Percentiles rank a stretch among this genome's conserved stretches.
Conservation (phyloP, 371 early-diverging fungal species). For the Actinomortierella ambigua region DNA sequence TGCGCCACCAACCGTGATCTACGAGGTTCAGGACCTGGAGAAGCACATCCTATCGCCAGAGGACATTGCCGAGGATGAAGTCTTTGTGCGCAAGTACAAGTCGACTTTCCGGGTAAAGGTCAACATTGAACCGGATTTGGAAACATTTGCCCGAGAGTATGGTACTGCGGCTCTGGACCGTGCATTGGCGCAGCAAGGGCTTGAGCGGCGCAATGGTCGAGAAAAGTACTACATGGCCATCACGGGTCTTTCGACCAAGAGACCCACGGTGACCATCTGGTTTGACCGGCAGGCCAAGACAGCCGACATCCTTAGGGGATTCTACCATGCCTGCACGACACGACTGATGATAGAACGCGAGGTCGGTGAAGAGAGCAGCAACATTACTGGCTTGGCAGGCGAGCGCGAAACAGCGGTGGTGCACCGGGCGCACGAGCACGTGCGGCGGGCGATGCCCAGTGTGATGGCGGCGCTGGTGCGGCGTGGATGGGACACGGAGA, state of each 20-base stretch:
- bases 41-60: slow-evolving; percentile 29
- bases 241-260: slow-evolving; percentile 4
- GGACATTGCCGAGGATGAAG: slow-evolving; percentile 45
- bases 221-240: slow-evolving; percentile 37
- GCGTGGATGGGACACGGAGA: slow-evolving; percentile 41
- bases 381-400: background rate
- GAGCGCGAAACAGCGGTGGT: slow-evolving; percentile 2
- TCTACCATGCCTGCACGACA: slow-evolving; percentile 56
- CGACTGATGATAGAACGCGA: slow-evolving; percentile 22
- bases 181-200: slow-evolving; percentile 28
- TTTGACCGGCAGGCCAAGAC: slow-evolving; percentile 50
- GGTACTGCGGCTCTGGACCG: slow-evolving; percentile 15
- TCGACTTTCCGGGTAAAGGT: slow-evolving; percentile 42
- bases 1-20: background rate
- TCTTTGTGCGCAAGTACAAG: slow-evolving; percentile 45
- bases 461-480: slow-evolving; percentile 14
- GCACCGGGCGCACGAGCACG: slow-evolving; percentile 11
- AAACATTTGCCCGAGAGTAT: slow-evolving; percentile 16
- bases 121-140: slow-evolving; percentile 42
- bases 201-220: slow-evolving; percentile 6
- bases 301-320: slow-evolving; percentile 54
- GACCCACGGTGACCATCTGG: slow-evolving; percentile 52
- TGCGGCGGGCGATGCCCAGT: slow-evolving; percentile 14
- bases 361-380: slow-evolving; percentile 5
- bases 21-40: slow-evolving; percentile 2